phyloP scores from a whole-genome alignment of 768 basidiomycete genomes.

The Phylloporus scabripes region DNA sequence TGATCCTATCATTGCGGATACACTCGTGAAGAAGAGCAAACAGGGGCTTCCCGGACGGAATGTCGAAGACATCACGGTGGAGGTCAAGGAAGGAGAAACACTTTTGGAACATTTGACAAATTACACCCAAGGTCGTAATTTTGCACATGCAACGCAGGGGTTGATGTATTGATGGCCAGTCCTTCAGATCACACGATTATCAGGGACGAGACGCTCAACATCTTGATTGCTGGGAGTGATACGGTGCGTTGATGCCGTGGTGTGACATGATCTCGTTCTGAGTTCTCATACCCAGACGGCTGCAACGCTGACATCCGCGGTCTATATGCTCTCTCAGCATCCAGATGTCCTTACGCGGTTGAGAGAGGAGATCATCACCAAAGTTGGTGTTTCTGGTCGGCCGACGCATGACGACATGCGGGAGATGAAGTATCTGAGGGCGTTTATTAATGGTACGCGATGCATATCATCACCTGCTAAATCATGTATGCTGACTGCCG shows the following conservation, averaged over 20 bases:
- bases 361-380: conserved; percentile 50
- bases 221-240: conserved; percentile 35
- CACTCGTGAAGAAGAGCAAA: conserved; percentile 33
- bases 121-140: conserved; percentile 43
- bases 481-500: not conserved
- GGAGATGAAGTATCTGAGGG: conserved; percentile 59
- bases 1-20: conserved; percentile 42
- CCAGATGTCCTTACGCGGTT: conserved; percentile 43
- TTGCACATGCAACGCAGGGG: not conserved
- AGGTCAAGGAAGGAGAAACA: conserved; percentile 37
- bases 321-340: conserved; percentile 30
- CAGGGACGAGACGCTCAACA: conserved; percentile 25
- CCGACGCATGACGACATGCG: conserved; percentile 54
- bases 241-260: conserved; percentile 31
- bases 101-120: conserved; percentile 51
- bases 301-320: conserved; percentile 21
- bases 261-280: not conserved
- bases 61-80: conserved; percentile 16
- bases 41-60: conserved; percentile 7
- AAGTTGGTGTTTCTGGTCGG: conserved; percentile 42
- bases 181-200: conserved; percentile 19
- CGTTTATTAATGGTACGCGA: conserved; percentile 55
- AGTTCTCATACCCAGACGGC: conserved; percentile 20
- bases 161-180: not conserved
- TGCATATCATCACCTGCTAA: not conserved